phyloP scores from a whole-genome alignment of 202 grass and related monocot species.

The Saccharum hybrid region DNA sequence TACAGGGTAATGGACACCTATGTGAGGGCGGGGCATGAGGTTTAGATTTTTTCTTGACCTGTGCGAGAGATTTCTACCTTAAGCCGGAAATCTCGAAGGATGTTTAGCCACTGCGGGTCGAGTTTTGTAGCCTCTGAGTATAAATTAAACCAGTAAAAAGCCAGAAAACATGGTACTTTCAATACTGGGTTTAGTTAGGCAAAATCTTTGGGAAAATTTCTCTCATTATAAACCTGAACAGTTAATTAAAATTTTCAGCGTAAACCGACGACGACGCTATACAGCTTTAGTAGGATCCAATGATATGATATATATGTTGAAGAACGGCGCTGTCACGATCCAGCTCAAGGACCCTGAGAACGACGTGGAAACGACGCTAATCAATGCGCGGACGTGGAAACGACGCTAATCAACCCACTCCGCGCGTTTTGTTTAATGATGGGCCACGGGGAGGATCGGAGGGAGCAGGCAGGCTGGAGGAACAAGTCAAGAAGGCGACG shows the following conservation, averaged over 20 bases:
- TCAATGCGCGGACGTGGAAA: too few species aligned
- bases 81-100: too few species aligned
- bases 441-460: not conserved
- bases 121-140: too few species aligned
- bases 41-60: too few species aligned
- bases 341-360: conserved; percentile 13
- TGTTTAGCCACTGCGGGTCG: too few species aligned
- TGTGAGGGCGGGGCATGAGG: too few species aligned
- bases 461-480: conserved; percentile 30
- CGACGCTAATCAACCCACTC: conserved; percentile 6
- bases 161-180: too few species aligned
- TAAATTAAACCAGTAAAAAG: too few species aligned
- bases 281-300: not conserved
- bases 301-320: not conserved
- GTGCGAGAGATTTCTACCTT: too few species aligned
- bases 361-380: conserved; percentile 5
- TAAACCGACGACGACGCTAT: not conserved
- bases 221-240: not conserved
- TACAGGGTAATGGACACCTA: too few species aligned
- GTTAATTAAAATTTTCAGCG: too few species aligned
- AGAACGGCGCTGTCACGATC: conserved; percentile 27
- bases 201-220: not conserved
- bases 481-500: conserved; percentile 25
- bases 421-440: conserved; percentile 26
- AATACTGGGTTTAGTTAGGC: too few species aligned